Evolutionary conservation across 306 rosid species (phyloP), one percentile per base, ranked within the genome.

Genomic region (Cicer cuneatum): DNA sequence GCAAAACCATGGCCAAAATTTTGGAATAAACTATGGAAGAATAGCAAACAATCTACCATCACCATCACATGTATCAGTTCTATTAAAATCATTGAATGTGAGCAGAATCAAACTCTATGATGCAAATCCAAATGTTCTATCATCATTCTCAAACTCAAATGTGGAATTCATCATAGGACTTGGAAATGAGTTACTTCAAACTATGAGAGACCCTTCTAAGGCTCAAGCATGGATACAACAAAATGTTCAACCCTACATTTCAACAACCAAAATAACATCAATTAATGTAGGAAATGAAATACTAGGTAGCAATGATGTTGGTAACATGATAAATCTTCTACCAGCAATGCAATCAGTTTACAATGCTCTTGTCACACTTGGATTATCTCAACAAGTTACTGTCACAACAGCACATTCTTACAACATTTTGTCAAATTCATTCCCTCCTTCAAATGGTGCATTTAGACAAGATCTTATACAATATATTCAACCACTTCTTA

Each of bases 11-110:
- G 83, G 97, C 75, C 60, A 72, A 24, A 86, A 85, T 62, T 69
- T 86, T 38, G 99, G 99, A 74, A 90, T 94, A n/a, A 94, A 94
- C 92, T 91, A 92, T 49, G 99, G 99, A 61, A 95, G 92, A 42
- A 90, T 86, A 49, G 97, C 95, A 8, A 77, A 94, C 85, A 94
- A 92, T 70, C 91, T 94, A 7, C 99, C 97, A 7, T 65, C 99
- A 5, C 90, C 87, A 0, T 78, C 99, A 7, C 81, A 86, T 0
- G 99, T 94, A 4, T 80, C 89, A 3, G 8, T 2, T 40, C 99
- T 94, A 2, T 85, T 94, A 78, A 81, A 76, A 42, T 83, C 95
- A 15, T 82, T 92, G 15, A 92, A 88, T 72, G 86, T 94, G 19
- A 82, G 81, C 52, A 86, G 90, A 82, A 85, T 94, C 21, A 94